Evolutionary conservation across 306 rosid species (phyloP).

Genomic region (Alnus rubra): DNA sequence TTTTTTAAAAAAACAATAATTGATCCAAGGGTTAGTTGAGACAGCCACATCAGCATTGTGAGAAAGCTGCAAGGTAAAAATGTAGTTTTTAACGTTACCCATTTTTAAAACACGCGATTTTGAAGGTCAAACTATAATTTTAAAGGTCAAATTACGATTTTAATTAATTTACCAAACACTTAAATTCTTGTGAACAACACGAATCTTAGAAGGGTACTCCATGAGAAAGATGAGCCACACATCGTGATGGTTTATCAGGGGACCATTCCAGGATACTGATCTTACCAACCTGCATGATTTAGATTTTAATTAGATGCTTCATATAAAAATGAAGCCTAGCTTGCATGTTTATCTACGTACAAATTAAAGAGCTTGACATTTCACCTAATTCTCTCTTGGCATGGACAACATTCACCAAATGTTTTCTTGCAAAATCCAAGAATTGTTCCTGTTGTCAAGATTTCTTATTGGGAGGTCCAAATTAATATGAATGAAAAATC

Average conservation of each 20-base stretch:
- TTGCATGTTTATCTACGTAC: conserved; percentile 12
- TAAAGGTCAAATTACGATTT: background rate
- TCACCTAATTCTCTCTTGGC: conserved; percentile 19
- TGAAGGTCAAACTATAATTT: too few species aligned
- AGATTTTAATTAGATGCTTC: conserved; percentile 22
- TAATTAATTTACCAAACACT: background rate
- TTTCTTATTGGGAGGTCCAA: too few species aligned
- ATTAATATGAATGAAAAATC: too few species aligned
- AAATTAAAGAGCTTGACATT: conserved; percentile 17
- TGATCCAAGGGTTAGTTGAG: too few species aligned
- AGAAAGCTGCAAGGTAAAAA: too few species aligned
- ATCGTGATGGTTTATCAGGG: conserved; percentile 15
- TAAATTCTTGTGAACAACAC: background rate
- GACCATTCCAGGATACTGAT: conserved; percentile 31
- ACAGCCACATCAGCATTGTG: too few species aligned
- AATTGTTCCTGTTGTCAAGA: background rate
- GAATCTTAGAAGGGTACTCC: conserved; percentile 13
- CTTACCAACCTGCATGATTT: conserved; percentile 36
- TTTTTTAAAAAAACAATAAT: too few species aligned
- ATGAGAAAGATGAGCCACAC: conserved; percentile 19
- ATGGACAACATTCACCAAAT: conserved; percentile 9
- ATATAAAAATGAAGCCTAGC: conserved; percentile 25
- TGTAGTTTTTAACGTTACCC: too few species aligned
- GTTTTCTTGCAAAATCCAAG: background rate
- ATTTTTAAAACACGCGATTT: too few species aligned